phyloP scores from a whole-genome alignment of 2,329 filamentous ascomycete genomes.

The Botrytis sinoallii region DNA sequence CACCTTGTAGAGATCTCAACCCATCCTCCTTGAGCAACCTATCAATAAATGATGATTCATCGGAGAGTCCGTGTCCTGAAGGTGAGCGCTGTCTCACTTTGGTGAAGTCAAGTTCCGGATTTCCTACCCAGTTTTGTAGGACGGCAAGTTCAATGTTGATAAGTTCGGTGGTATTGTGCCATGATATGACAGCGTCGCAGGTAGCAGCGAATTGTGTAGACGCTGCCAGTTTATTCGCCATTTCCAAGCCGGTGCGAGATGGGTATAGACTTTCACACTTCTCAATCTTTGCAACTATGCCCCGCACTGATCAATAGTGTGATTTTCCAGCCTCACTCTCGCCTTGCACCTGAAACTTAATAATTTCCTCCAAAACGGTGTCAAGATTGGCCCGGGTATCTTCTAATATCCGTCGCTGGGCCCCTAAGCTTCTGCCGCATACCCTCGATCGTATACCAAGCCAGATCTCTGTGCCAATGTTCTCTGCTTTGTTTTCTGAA shows the following conservation, averaged over 20 bases:
- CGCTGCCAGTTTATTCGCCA: conserved; percentile 71
- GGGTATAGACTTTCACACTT: conserved; percentile 84
- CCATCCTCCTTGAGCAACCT: conserved; percentile 94
- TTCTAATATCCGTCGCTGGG: conserved; percentile 85
- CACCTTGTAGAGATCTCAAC: conserved; percentile 83
- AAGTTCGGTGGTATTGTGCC: conserved; percentile 94
- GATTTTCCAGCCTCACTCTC: conserved; percentile 85
- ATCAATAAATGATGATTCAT: conserved; percentile 92
- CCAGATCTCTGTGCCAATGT: conserved; percentile 77
- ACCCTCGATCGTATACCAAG: conserved; percentile 79
- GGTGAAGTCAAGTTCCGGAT: conserved; percentile 88
- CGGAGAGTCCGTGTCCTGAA: conserved; percentile 69
- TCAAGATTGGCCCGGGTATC: conserved; percentile 74
- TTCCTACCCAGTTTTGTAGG: conserved; percentile 93
- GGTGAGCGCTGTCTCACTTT: conserved; percentile 68
- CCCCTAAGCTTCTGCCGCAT: conserved; percentile 77
- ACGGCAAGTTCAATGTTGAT: conserved; percentile 94
- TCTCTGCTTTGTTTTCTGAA: conserved; percentile 57
- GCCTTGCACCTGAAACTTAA: conserved; percentile 90
- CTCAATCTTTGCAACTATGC: conserved; percentile 87
- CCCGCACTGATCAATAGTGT: conserved; percentile 83
- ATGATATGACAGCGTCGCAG: conserved; percentile 85
- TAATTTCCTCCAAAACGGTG: conserved; percentile 78
- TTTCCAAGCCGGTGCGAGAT: conserved; percentile 69
- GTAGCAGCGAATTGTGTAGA: conserved; percentile 77